Percentiles rank a stretch among this genome's conserved stretches.
Evolutionary conservation across 2,329 filamentous ascomycete genomes (phyloP).

Genomic region (Cercospora beticola): DNA sequence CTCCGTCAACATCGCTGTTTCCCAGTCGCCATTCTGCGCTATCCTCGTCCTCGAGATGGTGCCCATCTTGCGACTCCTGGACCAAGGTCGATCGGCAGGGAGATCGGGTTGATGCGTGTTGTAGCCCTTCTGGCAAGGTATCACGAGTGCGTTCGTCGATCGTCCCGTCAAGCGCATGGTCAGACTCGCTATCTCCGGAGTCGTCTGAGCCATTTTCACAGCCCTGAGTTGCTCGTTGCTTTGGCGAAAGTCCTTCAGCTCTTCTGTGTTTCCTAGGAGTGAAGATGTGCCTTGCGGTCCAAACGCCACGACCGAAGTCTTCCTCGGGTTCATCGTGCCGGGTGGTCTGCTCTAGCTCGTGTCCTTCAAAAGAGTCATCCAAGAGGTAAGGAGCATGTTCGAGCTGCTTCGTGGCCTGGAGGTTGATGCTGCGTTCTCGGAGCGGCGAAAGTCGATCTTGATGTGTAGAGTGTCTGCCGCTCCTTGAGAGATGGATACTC

Average conservation of each 20-base stretch:
- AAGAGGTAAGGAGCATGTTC: neutral
- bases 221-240: conserved; percentile 7
- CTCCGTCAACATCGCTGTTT: neutral
- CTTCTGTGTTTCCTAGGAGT: conserved; percentile 15
- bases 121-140: neutral
- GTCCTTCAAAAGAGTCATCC: neutral
- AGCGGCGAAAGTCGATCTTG: conserved; percentile 19
- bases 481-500: conserved; percentile 18
- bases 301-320: neutral
- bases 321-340: neutral
- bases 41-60: conserved; percentile 3
- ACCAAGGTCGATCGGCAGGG: neutral
- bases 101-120: neutral
- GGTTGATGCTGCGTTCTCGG: conserved; percentile 24
- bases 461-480: neutral
- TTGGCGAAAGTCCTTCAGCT: neutral
- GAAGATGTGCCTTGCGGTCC: conserved; percentile 13
- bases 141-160: neutral
- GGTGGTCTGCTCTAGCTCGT: neutral
- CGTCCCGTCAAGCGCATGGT: neutral
- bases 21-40: neutral
- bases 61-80: conserved; percentile 11
- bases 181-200: neutral
- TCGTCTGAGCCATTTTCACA: conserved; percentile 7
- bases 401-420: neutral